Percentiles rank a stretch among this genome's conserved stretches.
These are phyloP conservation scores for Pseudoturritis turrita DNA, from an alignment of 345 rosid species.

Conservation along the genomic window DNA sequence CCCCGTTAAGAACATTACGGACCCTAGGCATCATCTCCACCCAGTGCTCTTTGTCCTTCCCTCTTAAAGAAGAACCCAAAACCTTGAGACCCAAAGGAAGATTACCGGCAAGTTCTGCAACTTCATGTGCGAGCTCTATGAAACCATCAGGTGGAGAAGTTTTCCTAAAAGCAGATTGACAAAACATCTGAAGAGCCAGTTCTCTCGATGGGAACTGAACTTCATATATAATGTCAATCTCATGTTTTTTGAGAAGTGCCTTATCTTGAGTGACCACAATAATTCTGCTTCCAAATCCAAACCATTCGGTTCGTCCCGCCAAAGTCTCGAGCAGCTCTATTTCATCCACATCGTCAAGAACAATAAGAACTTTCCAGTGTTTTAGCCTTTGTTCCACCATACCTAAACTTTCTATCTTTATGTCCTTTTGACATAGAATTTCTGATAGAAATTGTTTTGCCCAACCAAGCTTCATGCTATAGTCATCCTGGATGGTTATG, in stretches of 20 bases:
- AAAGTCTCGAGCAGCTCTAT: neutral
- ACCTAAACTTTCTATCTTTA: neutral
- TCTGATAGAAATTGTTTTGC: slow-evolving; percentile 24
- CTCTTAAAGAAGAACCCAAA: no score
- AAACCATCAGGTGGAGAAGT: neutral
- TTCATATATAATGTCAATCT: neutral
- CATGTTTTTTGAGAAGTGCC: neutral
- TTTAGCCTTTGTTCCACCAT: neutral
- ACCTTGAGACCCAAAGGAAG: no score
- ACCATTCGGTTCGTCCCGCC: neutral
- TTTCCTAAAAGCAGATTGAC: neutral
- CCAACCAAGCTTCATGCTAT: slow-evolving; percentile 20
- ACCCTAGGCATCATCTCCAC: no score
- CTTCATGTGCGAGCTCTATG: no score
- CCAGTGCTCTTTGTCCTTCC: no score
- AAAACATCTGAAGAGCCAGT: slow-evolving; percentile 5
- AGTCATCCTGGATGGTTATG: neutral
- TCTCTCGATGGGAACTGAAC: neutral
- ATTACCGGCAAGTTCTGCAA: no score
- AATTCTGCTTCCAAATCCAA: slow-evolving; percentile 2
- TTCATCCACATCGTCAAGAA: slow-evolving; percentile 8
- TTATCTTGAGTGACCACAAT: neutral
- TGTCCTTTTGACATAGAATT: slow-evolving; percentile 17
- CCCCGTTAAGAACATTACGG: no score
- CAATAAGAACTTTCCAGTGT: neutral